Evolutionary conservation across 305 asterid genomes (phyloP), one percentile per base, ranked within the genome.

Genomic region (Ilex paraguariensis): DNA sequence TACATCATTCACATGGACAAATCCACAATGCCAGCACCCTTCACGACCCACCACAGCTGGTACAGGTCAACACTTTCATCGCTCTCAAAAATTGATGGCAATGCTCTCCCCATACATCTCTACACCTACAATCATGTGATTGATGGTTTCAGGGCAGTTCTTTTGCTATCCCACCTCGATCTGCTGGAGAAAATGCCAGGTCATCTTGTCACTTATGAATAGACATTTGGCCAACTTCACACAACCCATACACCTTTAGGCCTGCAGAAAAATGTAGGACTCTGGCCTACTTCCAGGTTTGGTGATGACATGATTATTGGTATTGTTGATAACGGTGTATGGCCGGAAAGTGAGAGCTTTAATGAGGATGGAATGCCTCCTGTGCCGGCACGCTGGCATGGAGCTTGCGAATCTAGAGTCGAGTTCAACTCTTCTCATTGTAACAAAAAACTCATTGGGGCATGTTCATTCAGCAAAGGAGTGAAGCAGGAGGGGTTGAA

Each of bases 281-380:
- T 78, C 4, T 78, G 83, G 80, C 83, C 83, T 0, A 80, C 78
- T 1, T 70, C 82, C 9, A 3, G 55, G 7, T 73, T 62, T 17
- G 82, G 78, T 4, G 73, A 72, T 30, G 77, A 78, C 10, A 79
- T 74, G 49, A 63, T 78, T 15, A 66, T 78, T 6, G 83, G 80
- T 12, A 52, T 78, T 13, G 30, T 78, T 14, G 80, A 78, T 39
- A 4, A 56, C 11, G 83, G 83, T 0, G 56, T 78, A 0, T 78
- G 83, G 83, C 83, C 83, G 0, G 83, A 78, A 64, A 74, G 75
- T 8, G 70, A 65, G 30, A 78, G 83, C 71, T 78, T 74, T 52
- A 62, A 13, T 2, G 83, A 78, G 1, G 69, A 71, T 13, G 80
- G 80, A 1, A 74, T 78, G 75, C 66, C 80, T 12, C 62, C 32